Percentiles rank a stretch among this genome's conserved stretches.
phyloP scores from a whole-genome alignment of 1,284 basidiomycete species.

The Psilocybe mexicana region DNA sequence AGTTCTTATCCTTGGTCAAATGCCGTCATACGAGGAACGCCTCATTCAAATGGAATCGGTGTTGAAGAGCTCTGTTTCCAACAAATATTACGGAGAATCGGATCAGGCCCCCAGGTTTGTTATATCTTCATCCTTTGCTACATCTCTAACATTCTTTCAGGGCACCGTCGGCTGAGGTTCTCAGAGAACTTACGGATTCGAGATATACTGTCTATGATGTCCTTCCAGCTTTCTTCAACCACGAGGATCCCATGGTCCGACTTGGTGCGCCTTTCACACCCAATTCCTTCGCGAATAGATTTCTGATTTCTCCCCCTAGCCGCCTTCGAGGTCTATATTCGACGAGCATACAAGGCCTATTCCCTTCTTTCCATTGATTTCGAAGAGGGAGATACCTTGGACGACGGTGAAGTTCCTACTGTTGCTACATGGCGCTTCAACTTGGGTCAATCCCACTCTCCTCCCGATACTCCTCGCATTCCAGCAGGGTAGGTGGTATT shows the following conservation, averaged over 20 bases:
- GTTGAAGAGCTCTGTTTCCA: constrained; percentile 85
- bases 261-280: constrained; percentile 55
- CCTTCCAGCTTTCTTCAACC: constrained; percentile 92
- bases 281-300: neutral
- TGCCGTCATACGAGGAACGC: constrained; percentile 97
- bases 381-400: constrained; percentile 81
- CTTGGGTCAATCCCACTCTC: constrained; percentile 80
- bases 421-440: constrained; percentile 94
- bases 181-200: constrained; percentile 95
- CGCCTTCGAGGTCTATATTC: constrained; percentile 94
- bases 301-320: constrained; percentile 48
- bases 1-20: constrained; percentile 92
- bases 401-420: constrained; percentile 79
- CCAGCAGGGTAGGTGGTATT: constrained; percentile 52
- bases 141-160: constrained; percentile 36
- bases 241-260: constrained; percentile 81
- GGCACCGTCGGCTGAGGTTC: constrained; percentile 80
- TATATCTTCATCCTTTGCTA: constrained; percentile 1
- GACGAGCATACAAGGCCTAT: constrained; percentile 96
- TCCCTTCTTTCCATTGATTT: constrained; percentile 91
- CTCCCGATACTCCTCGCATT: constrained; percentile 82
- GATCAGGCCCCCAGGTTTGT: constrained; percentile 62
- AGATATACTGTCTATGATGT: constrained; percentile 98
- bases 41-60: constrained; percentile 93
- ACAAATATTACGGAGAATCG: constrained; percentile 87